phyloP scores from a whole-genome alignment of 1,284 basidiomycete species.

The Phellopilus nigrolimitatus region DNA sequence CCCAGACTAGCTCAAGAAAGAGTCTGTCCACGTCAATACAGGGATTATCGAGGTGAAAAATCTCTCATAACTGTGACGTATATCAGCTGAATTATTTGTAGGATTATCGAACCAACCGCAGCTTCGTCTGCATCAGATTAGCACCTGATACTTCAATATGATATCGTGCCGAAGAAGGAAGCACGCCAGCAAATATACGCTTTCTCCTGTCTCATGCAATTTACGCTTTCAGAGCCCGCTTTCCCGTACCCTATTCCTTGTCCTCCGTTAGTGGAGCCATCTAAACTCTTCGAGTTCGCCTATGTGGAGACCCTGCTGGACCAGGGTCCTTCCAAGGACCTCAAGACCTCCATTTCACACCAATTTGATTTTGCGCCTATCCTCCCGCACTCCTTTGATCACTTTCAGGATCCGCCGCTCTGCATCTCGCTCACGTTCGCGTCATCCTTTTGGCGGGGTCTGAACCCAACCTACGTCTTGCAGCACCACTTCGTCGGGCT shows the following conservation, averaged over 20 bases:
- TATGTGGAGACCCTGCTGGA: not conserved
- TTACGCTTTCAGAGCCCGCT: not conserved
- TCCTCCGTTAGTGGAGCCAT: not conserved
- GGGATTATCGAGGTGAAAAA: not conserved
- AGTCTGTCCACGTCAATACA: not conserved
- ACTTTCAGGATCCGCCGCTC: not conserved
- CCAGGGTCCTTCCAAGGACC: not conserved
- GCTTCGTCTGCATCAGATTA: not conserved
- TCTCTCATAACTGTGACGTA: not conserved
- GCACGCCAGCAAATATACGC: not conserved
- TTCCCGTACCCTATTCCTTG: not conserved
- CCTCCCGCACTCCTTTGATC: not conserved
- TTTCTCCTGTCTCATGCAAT: not conserved
- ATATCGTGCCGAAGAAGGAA: not conserved
- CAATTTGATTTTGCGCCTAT: not conserved
- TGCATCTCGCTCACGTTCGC: not conserved
- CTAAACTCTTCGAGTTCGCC: too few species aligned
- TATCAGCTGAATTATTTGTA: not conserved
- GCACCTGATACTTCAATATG: not conserved
- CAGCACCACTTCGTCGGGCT: not conserved
- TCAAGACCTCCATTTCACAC: constrained; percentile 1
- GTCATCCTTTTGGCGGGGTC: not conserved
- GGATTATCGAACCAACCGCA: not conserved
- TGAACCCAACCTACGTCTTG: constrained; percentile 5
- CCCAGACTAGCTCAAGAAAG: not conserved